Percentiles rank a stretch among this genome's conserved stretches.
These are phyloP conservation scores for Meyerozyma elateridarum DNA, from an alignment of 1,139 yeast species.

Conservation along the genomic window DNA sequence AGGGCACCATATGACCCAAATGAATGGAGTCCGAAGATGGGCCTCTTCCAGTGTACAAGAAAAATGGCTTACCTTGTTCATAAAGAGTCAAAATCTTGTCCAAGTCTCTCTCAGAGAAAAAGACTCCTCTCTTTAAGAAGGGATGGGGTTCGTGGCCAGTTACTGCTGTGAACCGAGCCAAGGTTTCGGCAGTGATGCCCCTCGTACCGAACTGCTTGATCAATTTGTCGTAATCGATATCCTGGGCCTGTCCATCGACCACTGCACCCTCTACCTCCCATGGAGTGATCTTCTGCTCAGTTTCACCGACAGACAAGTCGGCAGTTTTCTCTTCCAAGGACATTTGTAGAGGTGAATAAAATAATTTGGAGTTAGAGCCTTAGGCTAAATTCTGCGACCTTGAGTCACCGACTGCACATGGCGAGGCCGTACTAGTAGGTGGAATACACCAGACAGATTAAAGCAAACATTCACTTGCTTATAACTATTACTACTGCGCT, in stretches of 20 bases:
- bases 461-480: too few relatives aligned
- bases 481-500: too few relatives aligned
- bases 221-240: conserved; percentile 85
- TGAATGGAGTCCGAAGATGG: conserved; percentile 96
- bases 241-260: conserved; percentile 85
- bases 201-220: conserved; percentile 86
- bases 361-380: too few relatives aligned
- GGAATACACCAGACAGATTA: too few relatives aligned
- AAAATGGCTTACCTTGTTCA: conserved; percentile 93
- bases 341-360: too few relatives aligned
- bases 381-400: too few relatives aligned
- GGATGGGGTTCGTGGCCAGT: conserved; percentile 96
- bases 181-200: conserved; percentile 62
- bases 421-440: too few relatives aligned
- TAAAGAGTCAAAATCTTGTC: conserved; percentile 74
- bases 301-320: conserved; percentile 10
- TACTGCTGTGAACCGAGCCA: conserved; percentile 67
- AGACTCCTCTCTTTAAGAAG: conserved; percentile 83
- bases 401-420: too few relatives aligned
- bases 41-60: conserved; percentile 96
- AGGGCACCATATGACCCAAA: conserved; percentile 96
- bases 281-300: conserved; percentile 81
- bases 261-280: conserved; percentile 99
- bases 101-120: conserved; percentile 91
- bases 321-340: conserved; percentile 3